A percentile compares a stretch with the other conserved stretches of the same genome.
Conservation (phyloP, 2,329 filamentous ascomycete species). For the Pseudogymnoascus sp. region DNA sequence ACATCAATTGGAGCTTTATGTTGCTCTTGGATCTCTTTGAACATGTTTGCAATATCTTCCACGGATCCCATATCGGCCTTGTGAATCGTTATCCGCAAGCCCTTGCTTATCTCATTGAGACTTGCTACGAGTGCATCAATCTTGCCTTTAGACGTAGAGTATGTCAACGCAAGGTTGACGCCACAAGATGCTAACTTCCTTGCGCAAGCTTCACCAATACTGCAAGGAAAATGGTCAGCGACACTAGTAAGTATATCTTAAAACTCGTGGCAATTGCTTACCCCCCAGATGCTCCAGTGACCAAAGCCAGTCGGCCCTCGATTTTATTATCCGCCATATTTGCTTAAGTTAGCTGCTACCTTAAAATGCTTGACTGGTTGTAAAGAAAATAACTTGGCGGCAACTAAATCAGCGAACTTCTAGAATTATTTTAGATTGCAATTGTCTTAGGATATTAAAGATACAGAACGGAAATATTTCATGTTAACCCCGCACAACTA, state of each 20-base stretch:
- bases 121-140: constrained; percentile 38
- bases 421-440: neutral
- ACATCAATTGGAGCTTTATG: constrained; percentile 50
- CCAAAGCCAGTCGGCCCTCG: constrained; percentile 45
- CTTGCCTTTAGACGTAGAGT: constrained; percentile 41
- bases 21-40: constrained; percentile 41
- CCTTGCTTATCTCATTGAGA: constrained; percentile 29
- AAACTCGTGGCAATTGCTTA: constrained; percentile 27
- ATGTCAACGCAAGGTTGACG: constrained; percentile 50
- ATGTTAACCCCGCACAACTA: neutral
- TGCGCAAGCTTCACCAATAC: constrained; percentile 53
- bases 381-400: neutral
- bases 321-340: constrained; percentile 35
- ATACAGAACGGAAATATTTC: neutral
- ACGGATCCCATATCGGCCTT: constrained; percentile 48
- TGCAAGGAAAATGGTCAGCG: constrained; percentile 21
- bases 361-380: neutral
- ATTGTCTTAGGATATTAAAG: neutral
- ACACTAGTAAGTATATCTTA: neutral
- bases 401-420: neutral
- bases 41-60: constrained; percentile 45
- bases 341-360: neutral
- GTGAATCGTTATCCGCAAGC: constrained; percentile 42
- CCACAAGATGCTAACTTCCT: constrained; percentile 43
- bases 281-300: constrained; percentile 55